Percentiles rank a stretch among this genome's conserved stretches.
Evolutionary conservation across 495 filamentous ascomycete genomes (phyloP).

Genomic region (Venustampulla echinocandica): DNA sequence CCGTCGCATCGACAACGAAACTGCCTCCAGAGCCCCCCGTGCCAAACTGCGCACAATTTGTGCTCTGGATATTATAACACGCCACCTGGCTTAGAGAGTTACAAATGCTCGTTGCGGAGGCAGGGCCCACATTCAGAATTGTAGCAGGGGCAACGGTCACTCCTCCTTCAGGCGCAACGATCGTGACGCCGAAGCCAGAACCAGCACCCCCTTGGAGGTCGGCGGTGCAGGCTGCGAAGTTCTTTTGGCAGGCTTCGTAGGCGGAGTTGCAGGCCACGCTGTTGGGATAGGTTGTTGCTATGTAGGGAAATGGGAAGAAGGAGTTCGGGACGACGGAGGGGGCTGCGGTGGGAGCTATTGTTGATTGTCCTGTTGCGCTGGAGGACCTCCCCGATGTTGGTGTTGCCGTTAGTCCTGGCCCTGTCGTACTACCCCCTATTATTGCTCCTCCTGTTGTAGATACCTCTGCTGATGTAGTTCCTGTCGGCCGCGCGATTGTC

Average conservation of each 20-base stretch:
- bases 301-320: constrained; percentile 23
- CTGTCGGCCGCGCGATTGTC: constrained; percentile 34
- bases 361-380: constrained; percentile 9
- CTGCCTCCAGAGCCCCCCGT: constrained; percentile 3
- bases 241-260: constrained; percentile 15
- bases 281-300: constrained; percentile 15
- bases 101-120: constrained; percentile 20
- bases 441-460: constrained; percentile 24
- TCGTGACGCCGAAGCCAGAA: constrained; percentile 18
- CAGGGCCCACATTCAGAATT: constrained; percentile 13
- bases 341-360: constrained; percentile 11
- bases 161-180: constrained; percentile 18
- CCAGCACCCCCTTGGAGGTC: constrained; percentile 19
- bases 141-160: constrained; percentile 19
- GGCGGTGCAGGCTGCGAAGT: constrained; percentile 20
- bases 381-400: too few species aligned
- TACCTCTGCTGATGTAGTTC: constrained; percentile 12
- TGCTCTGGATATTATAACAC: constrained; percentile 12
- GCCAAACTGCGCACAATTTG: constrained; percentile 18
- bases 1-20: constrained; percentile 12
- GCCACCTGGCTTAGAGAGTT: constrained; percentile 12
- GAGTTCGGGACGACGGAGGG: constrained; percentile 20
- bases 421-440: constrained; percentile 15
- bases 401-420: constrained; percentile 15
- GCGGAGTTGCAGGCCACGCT: constrained; percentile 15